A percentile compares a stretch with the other conserved stretches of the same genome.
These are phyloP conservation scores for Crepidotus variabilis DNA, from an alignment of 768 basidiomycete genomes.

Conservation along the genomic window DNA sequence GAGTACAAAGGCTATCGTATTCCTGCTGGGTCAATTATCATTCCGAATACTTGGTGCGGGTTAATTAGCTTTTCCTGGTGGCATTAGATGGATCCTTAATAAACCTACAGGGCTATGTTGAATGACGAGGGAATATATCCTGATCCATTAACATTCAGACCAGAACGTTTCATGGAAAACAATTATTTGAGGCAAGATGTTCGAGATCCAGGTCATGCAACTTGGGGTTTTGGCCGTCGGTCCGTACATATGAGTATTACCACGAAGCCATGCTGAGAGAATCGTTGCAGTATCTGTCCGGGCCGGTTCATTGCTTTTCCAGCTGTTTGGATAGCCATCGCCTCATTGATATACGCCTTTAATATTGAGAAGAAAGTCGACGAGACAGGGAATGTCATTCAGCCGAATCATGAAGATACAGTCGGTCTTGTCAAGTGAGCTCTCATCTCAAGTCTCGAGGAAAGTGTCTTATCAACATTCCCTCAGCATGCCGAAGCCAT, in stretches of 20 bases:
- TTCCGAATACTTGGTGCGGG: conserved; percentile 25
- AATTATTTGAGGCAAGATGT: conserved; percentile 6
- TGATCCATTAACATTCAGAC: conserved; percentile 48
- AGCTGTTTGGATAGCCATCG: conserved; percentile 27
- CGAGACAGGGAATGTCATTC: conserved; percentile 22
- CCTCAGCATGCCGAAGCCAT: conserved; percentile 12
- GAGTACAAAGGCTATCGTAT: conserved; percentile 28
- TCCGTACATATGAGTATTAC: background rate
- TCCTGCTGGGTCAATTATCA: conserved; percentile 25
- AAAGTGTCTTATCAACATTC: background rate
- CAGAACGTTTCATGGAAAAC: conserved; percentile 47
- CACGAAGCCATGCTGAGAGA: background rate
- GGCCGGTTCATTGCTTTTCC: conserved; percentile 31
- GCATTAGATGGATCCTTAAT: too few relatives aligned
- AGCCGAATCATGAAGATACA: conserved; percentile 10
- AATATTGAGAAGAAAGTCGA: conserved; percentile 28
- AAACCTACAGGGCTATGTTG: conserved; percentile 31
- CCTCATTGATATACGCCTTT: conserved; percentile 23
- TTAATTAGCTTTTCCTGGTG: background rate
- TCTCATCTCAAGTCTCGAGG: background rate
- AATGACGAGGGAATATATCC: conserved; percentile 50
- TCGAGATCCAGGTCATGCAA: conserved; percentile 17
- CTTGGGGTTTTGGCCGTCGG: conserved; percentile 33
- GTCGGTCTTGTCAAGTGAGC: conserved; percentile 10
- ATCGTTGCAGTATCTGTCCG: conserved; percentile 25